phyloP scores from a whole-genome alignment of 202 grass and related monocot genomes.

The Bolboschoenoplectus hybrid region DNA sequence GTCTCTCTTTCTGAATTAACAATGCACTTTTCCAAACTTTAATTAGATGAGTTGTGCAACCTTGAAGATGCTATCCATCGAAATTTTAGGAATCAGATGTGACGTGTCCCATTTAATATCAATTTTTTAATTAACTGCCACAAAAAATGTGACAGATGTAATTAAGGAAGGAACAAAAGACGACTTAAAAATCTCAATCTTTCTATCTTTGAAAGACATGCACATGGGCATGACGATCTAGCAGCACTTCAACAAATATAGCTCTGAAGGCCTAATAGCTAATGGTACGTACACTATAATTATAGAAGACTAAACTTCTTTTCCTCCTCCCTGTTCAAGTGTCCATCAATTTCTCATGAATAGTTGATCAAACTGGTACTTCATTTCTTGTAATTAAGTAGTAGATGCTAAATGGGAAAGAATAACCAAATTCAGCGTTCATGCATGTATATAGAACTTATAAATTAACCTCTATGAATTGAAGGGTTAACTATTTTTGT shows the following conservation, averaged over 20 bases:
- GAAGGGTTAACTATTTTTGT: not conserved
- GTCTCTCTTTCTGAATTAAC: slow-evolving; percentile 5
- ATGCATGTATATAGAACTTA: not conserved
- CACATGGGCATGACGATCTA: slow-evolving; percentile 23
- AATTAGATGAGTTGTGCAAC: not conserved
- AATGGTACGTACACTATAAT: not conserved
- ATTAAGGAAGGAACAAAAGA: slow-evolving; percentile 1
- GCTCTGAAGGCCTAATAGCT: not conserved
- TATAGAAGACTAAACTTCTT: not conserved
- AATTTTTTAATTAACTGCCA: not conserved
- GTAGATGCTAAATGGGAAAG: not conserved
- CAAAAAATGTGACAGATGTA: slow-evolving; percentile 19
- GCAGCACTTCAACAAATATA: slow-evolving; percentile 23
- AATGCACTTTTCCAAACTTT: slow-evolving; percentile 19
- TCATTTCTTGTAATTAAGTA: not conserved
- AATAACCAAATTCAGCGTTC: not conserved
- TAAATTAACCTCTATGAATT: not conserved
- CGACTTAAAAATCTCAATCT: slow-evolving; percentile 12
- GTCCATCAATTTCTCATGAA: not conserved
- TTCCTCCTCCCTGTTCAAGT: not conserved
- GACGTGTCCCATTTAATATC: not conserved
- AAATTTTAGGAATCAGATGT: slow-evolving; percentile 31
- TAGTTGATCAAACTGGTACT: not conserved
- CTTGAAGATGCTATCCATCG: slow-evolving; percentile 8
- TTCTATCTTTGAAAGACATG: slow-evolving; percentile 14